A percentile compares a stretch with the other conserved stretches of the same genome.
Conservation (phyloP, 208 protist genomes). For the Kentomonas sorsogonicus region DNA sequence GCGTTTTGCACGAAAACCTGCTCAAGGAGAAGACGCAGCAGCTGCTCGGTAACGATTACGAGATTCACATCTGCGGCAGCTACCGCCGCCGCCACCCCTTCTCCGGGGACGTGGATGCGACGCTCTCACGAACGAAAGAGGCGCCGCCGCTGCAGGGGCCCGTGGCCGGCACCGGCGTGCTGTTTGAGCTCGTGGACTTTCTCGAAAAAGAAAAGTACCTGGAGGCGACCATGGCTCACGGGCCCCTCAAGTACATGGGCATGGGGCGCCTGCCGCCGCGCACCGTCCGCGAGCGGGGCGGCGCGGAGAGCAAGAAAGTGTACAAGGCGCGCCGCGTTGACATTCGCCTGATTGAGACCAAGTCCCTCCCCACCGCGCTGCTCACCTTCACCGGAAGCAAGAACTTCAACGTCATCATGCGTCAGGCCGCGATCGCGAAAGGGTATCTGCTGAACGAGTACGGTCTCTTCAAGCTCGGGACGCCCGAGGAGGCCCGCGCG, state of each 20-base stretch:
- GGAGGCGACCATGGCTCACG: slow-evolving; percentile 85
- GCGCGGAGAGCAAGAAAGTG: slow-evolving; percentile 64
- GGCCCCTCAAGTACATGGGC: slow-evolving; percentile 87
- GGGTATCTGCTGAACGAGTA: slow-evolving; percentile 90
- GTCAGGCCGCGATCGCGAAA: slow-evolving; percentile 82
- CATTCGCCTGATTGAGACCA: slow-evolving; percentile 85
- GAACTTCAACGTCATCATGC: slow-evolving; percentile 93
- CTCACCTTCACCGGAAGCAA: slow-evolving; percentile 93
- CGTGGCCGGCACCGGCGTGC: slow-evolving; percentile 67
- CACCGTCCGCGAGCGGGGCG: slow-evolving; percentile 53
- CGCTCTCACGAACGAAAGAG: slow-evolving; percentile 64
- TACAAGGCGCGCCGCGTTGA: slow-evolving; percentile 89
- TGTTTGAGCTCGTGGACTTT: slow-evolving; percentile 55
- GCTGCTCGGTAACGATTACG: slow-evolving; percentile 64
- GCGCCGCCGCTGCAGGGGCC: slow-evolving; percentile 52
- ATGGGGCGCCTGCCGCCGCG: slow-evolving; percentile 82
- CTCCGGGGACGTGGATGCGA: slow-evolving; percentile 83
- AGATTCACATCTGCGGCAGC: slow-evolving; percentile 81
- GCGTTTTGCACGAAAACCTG: slow-evolving; percentile 80
- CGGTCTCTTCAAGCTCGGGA: slow-evolving; percentile 81
- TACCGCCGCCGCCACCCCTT: slow-evolving; percentile 83
- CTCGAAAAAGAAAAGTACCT: slow-evolving; percentile 63
- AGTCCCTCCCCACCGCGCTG: slow-evolving; percentile 78
- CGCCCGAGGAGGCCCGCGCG: slow-evolving; percentile 67
- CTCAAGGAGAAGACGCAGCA: slow-evolving; percentile 51